Base-by-base conservation (phyloP, 805 yeast genomes). In the Metschnikowia baotianmanensis region DNA sequence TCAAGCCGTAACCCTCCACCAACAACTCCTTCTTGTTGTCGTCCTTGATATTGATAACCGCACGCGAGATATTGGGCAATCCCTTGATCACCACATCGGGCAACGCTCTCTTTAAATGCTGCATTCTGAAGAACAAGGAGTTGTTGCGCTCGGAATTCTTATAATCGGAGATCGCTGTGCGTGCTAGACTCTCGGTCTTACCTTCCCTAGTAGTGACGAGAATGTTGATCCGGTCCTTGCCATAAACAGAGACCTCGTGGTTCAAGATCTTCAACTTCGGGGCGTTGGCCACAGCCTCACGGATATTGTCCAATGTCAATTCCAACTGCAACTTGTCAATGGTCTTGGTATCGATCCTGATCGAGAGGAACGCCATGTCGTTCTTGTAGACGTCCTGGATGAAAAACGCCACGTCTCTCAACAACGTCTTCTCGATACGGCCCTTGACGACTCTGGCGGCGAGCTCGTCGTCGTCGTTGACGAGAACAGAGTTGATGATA, bases 391-490 rank as follows among this genome's bases (percentile, higher is more conserved):
- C 97, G 67, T 93, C 99, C 63, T 93, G 96, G 52, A 95, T 86
- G 62, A 80, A 89, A 59, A 65, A 86, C 5, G 95, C 88, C 50
- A 93, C 83, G 59, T 95, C 98, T 47, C 82, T 80, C 46, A 93
- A 67, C 39, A 83, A 64, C 0, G 99, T 93, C 69, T 91, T 93
- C 60, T 93, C 99, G 41, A 93, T 78, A 59, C 99, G 78, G 39
- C 99, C 99, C 67, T 93, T 93, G 23, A 93, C 99, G 52, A 95
- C 96, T 65, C 99, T 81, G 0, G 99, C 99, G 21, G 98, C 97
- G 59, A 96, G 84, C 68, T 91, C 98, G 63, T 93, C 99, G 11
- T 81, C 79, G 55, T 87, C 90, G 57, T 93, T 93, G 5, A 90
- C 98, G 51, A 93, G 72, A 8, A 85, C 89, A 2, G 97, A 95